Base-by-base conservation (phyloP, 75 land plant species). In the Selaginella tamariscina region DNA sequence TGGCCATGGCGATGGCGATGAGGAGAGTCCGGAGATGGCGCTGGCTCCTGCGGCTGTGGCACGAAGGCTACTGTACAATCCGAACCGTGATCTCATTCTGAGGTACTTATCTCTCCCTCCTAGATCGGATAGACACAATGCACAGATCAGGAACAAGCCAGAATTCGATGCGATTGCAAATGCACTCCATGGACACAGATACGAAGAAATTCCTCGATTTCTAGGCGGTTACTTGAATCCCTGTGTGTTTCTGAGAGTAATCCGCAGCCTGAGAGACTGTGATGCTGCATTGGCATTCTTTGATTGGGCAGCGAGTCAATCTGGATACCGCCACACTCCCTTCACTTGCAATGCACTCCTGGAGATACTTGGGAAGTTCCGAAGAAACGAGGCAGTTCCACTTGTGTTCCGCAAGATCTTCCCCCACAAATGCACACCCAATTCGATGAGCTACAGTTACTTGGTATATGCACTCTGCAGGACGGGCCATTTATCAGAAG, bases 251-350 rank as follows among this genome's bases (percentile, higher is more conserved):
- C 49, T 39, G 11, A 39, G 15, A 15, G 49, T 39, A 15, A 39
- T 39, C 15, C 49, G 49, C 49, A 39, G 49, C 49, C 49, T 39
- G 11, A 39, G 49, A 15, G 49, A 39, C 49, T 39, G 11, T 15
- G 49, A 39, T 55, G 67, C 75, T 23, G 81, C 87, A 13, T 33
- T 78, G 56, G 82, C 78, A 2, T 87, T 87, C 80, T 84, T 84
- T 79, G 72, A 75, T n/a, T 87, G 85, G 84, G 81, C 72, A 49
- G 75, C 72, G 24, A 27, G 57, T 9, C 64, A 74, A 24, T 64
- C 27, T 44, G 23, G 66, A 0, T 82, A 75, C 77, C 2, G 32
- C 1, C 87, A 87, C 81, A 78, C 70, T 15, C 32, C 77, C 26
- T 59, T 74, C 18, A 77, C 85, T 20, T 80, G 63, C 79, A 79